These are phyloP conservation scores for Akanthomyces muscarius DNA, from an alignment of 2,329 filamentous ascomycete species.

Conservation along the genomic window DNA sequence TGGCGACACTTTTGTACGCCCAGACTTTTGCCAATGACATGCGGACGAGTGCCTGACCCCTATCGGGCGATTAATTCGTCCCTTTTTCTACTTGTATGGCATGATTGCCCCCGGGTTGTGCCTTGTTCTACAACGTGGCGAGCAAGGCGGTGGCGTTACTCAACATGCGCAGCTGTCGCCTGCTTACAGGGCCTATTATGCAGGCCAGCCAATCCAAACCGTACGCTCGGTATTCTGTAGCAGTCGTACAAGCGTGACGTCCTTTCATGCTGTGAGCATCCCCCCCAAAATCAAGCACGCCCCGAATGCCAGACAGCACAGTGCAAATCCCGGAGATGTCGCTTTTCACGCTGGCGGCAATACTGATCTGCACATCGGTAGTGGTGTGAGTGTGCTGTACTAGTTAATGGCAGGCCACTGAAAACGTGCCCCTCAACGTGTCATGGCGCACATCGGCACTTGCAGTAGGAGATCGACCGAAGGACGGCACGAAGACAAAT, in stretches of 20 bases:
- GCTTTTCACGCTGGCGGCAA: background rate
- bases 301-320: background rate
- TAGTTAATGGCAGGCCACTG: background rate
- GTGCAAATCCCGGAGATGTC: background rate
- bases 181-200: background rate
- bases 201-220: background rate
- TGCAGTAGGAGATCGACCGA: constrained; percentile 10
- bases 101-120: background rate
- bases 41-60: background rate
- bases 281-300: background rate
- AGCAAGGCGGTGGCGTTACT: constrained; percentile 5
- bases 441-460: constrained; percentile 13
- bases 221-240: constrained; percentile 6
- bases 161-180: constrained; percentile 1
- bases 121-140: background rate
- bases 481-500: background rate
- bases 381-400: constrained; percentile 11
- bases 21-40: background rate
- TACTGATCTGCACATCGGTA: background rate
- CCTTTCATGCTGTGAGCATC: background rate
- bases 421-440: constrained; percentile 14
- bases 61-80: background rate
- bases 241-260: constrained; percentile 3
- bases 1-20: background rate
- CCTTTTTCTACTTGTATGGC: no score